Percentiles rank a stretch among this genome's conserved stretches.
phyloP scores from a whole-genome alignment of 345 rosid genomes.

The rapeseed (Brassica napus) region DNA sequence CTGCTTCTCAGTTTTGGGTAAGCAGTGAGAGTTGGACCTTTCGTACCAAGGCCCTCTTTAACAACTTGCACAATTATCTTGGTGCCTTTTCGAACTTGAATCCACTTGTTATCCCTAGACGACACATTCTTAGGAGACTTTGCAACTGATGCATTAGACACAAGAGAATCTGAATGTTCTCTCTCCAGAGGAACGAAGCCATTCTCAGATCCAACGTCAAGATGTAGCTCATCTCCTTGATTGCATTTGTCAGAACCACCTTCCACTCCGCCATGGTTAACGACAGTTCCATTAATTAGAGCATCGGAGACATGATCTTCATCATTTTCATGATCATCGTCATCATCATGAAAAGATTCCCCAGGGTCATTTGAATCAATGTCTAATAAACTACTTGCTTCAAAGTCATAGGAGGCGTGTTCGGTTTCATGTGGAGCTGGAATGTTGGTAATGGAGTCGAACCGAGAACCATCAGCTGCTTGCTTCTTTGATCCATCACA shows the following conservation, averaged over 20 bases:
- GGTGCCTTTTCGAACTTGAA: constrained; percentile 80
- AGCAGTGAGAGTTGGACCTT: constrained; percentile 88
- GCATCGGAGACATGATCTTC: constrained; percentile 66
- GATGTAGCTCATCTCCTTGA: constrained; percentile 48
- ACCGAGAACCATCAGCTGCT: constrained; percentile 44
- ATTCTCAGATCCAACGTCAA: constrained; percentile 46
- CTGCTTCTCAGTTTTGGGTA: constrained; percentile 91
- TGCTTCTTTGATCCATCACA: constrained; percentile 51
- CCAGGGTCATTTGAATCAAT: constrained; percentile 49
- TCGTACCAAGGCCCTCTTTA: constrained; percentile 95
- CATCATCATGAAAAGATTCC: constrained; percentile 58
- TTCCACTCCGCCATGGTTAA: constrained; percentile 53
- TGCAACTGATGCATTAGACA: constrained; percentile 39
- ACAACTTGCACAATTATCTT: constrained; percentile 94
- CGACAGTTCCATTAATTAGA: constrained; percentile 56
- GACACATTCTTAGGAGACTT: constrained; percentile 39
- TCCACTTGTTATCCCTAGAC: constrained; percentile 61
- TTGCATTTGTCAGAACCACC: constrained; percentile 47
- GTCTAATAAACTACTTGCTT: constrained; percentile 43
- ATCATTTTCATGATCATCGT: constrained; percentile 64
- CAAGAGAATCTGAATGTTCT: constrained; percentile 39
- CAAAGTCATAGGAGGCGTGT: constrained; percentile 42
- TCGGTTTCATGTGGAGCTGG: constrained; percentile 42
- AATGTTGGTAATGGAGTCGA: constrained; percentile 43
- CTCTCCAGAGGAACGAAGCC: constrained; percentile 40